phyloP scores from a whole-genome alignment of 345 rosid species.

The Eucalyptus pauciflora region DNA sequence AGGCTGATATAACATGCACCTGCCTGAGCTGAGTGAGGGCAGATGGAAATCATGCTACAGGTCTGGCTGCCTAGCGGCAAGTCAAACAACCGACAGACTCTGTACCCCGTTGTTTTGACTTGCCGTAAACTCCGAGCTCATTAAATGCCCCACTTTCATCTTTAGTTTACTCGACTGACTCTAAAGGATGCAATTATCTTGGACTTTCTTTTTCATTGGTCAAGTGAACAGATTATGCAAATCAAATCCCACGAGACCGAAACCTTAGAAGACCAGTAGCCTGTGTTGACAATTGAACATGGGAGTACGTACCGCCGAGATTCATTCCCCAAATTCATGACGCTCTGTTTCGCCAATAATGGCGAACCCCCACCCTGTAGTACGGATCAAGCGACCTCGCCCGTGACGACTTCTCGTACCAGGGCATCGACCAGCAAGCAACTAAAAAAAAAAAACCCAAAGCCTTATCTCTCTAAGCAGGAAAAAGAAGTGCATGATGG shows the following conservation, averaged over 20 bases:
- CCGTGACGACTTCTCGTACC: neutral
- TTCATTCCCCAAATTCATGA: neutral
- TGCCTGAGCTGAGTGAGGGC: too few species aligned
- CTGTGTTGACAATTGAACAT: neutral
- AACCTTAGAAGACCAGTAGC: neutral
- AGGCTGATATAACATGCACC: rapidly evolving
- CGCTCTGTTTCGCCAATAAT: neutral
- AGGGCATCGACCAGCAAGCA: neutral
- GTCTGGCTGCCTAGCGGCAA: too few species aligned
- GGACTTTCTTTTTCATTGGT: neutral
- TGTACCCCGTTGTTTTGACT: too few species aligned
- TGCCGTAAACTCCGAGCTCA: neutral
- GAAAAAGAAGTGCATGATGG: neutral
- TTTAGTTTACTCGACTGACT: neutral
- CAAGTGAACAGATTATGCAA: neutral
- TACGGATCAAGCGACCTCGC: neutral
- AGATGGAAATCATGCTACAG: too few species aligned
- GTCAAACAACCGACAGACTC: too few species aligned
- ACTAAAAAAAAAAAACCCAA: neutral
- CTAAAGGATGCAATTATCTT: neutral
- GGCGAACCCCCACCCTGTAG: neutral
- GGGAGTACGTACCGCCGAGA: neutral
- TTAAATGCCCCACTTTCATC: neutral
- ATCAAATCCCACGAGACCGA: neutral
- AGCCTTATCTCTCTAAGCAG: neutral